Conservation (phyloP, 2,329 filamentous ascomycete species). For the Fusarium ramigenum region DNA sequence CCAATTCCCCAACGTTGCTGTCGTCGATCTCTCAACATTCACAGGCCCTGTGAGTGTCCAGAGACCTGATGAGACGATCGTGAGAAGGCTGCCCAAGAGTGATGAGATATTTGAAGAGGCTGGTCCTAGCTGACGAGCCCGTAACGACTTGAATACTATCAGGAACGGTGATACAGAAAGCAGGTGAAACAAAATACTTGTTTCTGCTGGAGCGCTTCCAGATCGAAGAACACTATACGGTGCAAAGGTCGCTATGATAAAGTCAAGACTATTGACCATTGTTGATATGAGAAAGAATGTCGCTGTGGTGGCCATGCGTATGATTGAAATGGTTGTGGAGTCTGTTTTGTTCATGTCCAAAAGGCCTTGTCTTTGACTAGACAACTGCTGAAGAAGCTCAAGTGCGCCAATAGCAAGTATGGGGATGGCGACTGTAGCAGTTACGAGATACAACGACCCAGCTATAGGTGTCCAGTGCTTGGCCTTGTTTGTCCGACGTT, state of each 20-base stretch:
- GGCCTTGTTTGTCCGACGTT: accelerated
- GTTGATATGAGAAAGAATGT: background rate
- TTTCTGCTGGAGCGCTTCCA: background rate
- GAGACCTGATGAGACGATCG: background rate
- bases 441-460: background rate
- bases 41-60: background rate
- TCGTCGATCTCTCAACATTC: background rate
- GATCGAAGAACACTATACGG: background rate
- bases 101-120: background rate
- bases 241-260: background rate
- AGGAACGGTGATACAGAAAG: background rate
- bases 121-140: background rate
- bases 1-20: background rate
- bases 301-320: background rate
- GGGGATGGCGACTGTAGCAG: accelerated
- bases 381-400: accelerated
- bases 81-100: background rate
- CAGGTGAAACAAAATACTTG: background rate
- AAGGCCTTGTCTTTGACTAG: background rate
- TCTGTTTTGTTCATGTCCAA: background rate
- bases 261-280: background rate
- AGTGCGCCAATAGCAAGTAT: accelerated
- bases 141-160: accelerated
- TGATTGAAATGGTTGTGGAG: background rate
- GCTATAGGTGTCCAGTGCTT: background rate